Percentiles rank a stretch among this genome's conserved stretches.
phyloP scores from a whole-genome alignment of 495 filamentous ascomycete genomes.

The Cercophora sp. region DNA sequence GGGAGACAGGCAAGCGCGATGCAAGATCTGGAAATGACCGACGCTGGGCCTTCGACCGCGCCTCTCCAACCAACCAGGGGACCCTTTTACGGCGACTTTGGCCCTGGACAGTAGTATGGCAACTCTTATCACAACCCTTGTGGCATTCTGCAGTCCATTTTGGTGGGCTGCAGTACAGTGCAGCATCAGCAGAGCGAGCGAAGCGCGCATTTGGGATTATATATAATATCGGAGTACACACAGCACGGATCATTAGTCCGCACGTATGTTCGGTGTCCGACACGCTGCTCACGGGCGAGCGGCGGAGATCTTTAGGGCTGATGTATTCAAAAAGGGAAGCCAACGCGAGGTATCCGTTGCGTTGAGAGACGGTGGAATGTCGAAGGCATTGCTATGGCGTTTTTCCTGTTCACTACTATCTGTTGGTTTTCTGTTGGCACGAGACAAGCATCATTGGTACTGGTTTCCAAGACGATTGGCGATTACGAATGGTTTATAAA shows the following conservation, averaged over 20 bases:
- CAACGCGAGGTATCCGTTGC: constrained; percentile 9
- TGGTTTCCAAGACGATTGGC: neutral
- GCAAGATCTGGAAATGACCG: constrained; percentile 45
- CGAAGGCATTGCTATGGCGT: constrained; percentile 29
- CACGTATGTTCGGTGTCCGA: too few relatives aligned
- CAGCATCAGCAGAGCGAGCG: too few relatives aligned
- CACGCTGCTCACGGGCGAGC: too few relatives aligned
- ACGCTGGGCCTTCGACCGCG: constrained; percentile 44
- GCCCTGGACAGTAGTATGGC: neutral
- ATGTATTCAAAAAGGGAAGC: neutral
- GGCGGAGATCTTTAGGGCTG: neutral
- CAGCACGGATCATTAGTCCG: too few relatives aligned
- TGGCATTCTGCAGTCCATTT: neutral
- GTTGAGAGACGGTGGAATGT: too few relatives aligned
- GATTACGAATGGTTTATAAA: neutral
- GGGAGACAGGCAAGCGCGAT: constrained; percentile 21
- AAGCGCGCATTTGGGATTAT: too few relatives aligned
- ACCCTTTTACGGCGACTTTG: constrained; percentile 45
- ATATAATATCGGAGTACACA: too few relatives aligned
- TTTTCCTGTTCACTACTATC: constrained; percentile 2
- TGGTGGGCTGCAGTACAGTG: too few relatives aligned
- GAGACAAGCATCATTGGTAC: neutral
- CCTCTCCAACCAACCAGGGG: constrained; percentile 36
- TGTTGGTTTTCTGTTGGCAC: neutral
- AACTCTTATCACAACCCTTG: neutral